phyloP scores from a whole-genome alignment of 805 yeast genomes.

The Nakazawaea anatomiae region DNA sequence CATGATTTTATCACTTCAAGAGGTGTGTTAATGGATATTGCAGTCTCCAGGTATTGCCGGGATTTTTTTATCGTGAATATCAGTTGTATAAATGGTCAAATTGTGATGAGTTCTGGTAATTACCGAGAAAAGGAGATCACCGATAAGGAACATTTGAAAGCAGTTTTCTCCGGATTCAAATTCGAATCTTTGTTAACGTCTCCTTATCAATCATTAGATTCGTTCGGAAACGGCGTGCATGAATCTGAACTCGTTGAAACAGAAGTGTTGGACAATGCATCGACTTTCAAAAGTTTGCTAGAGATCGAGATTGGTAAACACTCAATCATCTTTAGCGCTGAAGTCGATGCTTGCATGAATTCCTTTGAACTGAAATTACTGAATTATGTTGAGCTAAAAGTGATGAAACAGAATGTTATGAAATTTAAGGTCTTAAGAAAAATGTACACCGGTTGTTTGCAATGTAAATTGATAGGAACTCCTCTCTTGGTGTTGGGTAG shows the following conservation, averaged over 20 bases:
- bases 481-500: neutral
- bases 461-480: neutral
- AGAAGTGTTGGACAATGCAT: neutral
- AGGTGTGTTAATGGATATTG: constrained; percentile 4
- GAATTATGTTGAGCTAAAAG: constrained; percentile 6
- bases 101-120: neutral
- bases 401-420: neutral
- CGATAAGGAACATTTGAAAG: neutral
- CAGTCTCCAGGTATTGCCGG: neutral
- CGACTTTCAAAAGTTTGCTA: neutral
- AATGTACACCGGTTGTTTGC: neutral
- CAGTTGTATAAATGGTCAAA: neutral
- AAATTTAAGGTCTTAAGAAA: neutral
- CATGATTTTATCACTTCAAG: constrained; percentile 1
- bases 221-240: neutral
- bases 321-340: constrained; percentile 1
- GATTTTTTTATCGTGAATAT: neutral
- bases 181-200: constrained; percentile 3
- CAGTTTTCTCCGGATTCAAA: neutral
- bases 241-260: neutral
- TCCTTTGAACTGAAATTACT: neutral
- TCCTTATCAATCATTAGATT: too few relatives aligned
- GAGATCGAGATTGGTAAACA: neutral
- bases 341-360: constrained; percentile 4
- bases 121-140: constrained; percentile 3